phyloP scores from a whole-genome alignment of 2,329 filamentous ascomycete species.

The Nemania abortiva region DNA sequence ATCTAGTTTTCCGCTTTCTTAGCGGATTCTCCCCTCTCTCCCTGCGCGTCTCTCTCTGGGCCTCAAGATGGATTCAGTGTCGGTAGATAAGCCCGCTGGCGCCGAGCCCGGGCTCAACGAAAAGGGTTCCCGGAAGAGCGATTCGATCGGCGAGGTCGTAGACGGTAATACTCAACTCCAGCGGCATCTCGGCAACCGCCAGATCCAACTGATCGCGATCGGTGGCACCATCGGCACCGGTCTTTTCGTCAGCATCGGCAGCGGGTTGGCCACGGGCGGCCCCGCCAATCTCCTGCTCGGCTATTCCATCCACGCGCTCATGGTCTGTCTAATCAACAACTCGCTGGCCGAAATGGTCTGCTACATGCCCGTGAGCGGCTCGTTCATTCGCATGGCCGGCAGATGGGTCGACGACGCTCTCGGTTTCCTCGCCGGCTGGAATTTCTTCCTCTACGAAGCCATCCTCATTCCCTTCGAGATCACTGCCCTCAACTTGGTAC shows the following conservation, averaged over 20 bases:
- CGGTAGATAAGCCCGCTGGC: constrained; percentile 34
- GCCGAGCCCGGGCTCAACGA: constrained; percentile 32
- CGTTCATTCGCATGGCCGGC: constrained; percentile 73
- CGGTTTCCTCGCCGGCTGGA: constrained; percentile 66
- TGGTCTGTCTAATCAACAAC: constrained; percentile 74
- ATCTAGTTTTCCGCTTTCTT: constrained; percentile 48
- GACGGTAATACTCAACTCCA: constrained; percentile 52
- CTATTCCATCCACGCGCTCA: constrained; percentile 64
- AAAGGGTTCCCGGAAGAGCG: constrained; percentile 41
- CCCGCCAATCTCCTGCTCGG: constrained; percentile 68
- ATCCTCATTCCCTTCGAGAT: constrained; percentile 58
- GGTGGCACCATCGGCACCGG: constrained; percentile 70
- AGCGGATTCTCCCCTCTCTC: constrained; percentile 48
- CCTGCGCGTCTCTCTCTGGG: constrained; percentile 37
- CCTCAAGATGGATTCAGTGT: constrained; percentile 45
- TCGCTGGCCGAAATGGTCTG: constrained; percentile 73
- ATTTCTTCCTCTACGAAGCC: constrained; percentile 59
- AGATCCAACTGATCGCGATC: constrained; percentile 70
- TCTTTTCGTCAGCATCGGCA: constrained; percentile 72
- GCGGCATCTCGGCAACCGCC: constrained; percentile 58
- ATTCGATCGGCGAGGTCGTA: constrained; percentile 40
- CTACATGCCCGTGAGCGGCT: constrained; percentile 72
- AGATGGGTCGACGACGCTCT: constrained; percentile 75
- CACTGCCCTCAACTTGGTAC: constrained; percentile 55
- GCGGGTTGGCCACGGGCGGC: constrained; percentile 63